Evolutionary conservation across 164 flowering plant species (phyloP).

Genomic region (Aristolochia californica): DNA sequence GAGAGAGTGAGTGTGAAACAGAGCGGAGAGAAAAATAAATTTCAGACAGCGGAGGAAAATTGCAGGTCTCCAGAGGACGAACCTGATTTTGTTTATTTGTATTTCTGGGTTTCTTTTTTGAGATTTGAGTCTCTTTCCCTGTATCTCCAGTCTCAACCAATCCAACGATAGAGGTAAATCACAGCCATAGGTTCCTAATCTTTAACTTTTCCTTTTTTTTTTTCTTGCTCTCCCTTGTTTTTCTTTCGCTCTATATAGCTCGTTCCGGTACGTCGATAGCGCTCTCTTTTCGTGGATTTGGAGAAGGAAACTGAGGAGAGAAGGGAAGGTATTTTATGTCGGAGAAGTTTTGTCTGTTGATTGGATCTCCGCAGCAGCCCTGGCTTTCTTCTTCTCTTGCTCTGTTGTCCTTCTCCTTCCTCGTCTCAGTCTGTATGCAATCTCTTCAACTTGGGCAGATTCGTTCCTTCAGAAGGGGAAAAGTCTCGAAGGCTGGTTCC

Average conservation of each 20-base stretch:
- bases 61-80: too few relatives aligned
- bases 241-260: neutral
- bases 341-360: slow-evolving; percentile 1
- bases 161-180: too few relatives aligned
- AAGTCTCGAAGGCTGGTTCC: neutral
- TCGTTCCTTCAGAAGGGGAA: neutral
- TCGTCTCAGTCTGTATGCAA: neutral
- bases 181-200: too few relatives aligned
- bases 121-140: too few relatives aligned
- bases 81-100: too few relatives aligned
- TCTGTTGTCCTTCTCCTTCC: neutral
- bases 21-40: neutral
- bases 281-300: neutral
- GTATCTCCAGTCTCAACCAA: too few relatives aligned
- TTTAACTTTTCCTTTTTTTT: too few relatives aligned
- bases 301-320: neutral
- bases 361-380: slow-evolving; percentile 3
- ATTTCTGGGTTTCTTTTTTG: too few relatives aligned
- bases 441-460: neutral
- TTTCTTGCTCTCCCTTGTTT: neutral
- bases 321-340: slow-evolving; percentile 1
- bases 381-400: neutral
- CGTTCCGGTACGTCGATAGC: neutral
- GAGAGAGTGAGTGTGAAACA: neutral
- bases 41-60: neutral